A percentile compares a stretch with the other conserved stretches of the same genome.
Conservation (phyloP, 2,329 filamentous ascomycete genomes). For the Fusarium buharicum region DNA sequence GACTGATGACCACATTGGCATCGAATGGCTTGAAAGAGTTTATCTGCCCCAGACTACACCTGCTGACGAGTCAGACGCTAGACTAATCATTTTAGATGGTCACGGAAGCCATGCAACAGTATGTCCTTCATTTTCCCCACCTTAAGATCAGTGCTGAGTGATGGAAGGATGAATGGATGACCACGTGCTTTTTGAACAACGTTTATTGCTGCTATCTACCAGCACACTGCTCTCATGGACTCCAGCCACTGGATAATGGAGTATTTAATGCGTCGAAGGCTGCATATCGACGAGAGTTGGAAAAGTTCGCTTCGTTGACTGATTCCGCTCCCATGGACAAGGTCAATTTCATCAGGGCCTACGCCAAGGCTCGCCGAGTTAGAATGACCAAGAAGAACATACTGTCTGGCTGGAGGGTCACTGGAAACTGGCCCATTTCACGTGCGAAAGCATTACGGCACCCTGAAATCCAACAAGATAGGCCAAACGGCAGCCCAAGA, state of each 20-base stretch:
- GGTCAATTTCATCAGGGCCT: slow-evolving; percentile 25
- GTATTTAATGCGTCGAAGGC: neutral
- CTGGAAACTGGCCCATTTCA: slow-evolving; percentile 24
- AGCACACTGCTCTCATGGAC: slow-evolving; percentile 1
- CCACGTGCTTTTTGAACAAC: neutral
- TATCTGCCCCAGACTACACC: slow-evolving; percentile 6
- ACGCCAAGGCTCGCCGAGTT: slow-evolving; percentile 15
- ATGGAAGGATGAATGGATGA: neutral
- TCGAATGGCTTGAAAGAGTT: slow-evolving; percentile 6
- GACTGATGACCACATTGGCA: slow-evolving; percentile 15
- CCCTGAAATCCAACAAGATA: slow-evolving; percentile 19
- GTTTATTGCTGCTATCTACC: neutral
- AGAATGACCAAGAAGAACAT: slow-evolving; percentile 21
- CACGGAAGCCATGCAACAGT: slow-evolving; percentile 10
- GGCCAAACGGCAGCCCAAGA: slow-evolving; percentile 1
- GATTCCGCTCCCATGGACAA: slow-evolving; percentile 14
- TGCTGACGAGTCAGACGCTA: neutral
- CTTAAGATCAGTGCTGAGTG: neutral
- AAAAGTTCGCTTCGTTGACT: slow-evolving; percentile 8
- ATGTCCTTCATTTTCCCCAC: neutral
- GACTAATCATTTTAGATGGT: slow-evolving; percentile 21
- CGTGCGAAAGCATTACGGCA: slow-evolving; percentile 10
- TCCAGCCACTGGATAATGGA: neutral
- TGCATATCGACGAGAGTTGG: neutral
- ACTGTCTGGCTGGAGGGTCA: slow-evolving; percentile 22